phyloP scores from a whole-genome alignment of 495 filamentous ascomycete species.

The Talaromyces wortmannii region DNA sequence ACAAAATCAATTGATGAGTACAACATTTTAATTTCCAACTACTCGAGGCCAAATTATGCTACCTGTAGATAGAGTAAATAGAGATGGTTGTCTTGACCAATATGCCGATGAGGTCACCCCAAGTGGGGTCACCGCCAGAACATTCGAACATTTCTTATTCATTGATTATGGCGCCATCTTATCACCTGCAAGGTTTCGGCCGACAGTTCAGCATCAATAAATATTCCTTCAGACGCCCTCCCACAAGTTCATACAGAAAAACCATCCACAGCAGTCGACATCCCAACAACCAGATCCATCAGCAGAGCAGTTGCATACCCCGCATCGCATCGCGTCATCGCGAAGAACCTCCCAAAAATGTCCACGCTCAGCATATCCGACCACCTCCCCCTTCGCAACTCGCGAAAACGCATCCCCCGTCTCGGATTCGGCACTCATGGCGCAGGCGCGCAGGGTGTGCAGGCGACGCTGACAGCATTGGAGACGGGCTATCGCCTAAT shows the following conservation, averaged over 20 bases:
- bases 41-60: no score
- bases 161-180: no score
- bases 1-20: no score
- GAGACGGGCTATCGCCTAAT: constrained; percentile 63
- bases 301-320: background rate
- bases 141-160: no score
- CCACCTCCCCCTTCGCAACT: constrained; percentile 48
- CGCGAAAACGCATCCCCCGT: constrained; percentile 47
- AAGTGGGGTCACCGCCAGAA: background rate
- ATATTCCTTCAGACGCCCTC: no score
- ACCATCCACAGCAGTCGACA: background rate
- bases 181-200: no score
- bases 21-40: no score
- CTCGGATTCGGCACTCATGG: constrained; percentile 75
- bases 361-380: constrained; percentile 41
- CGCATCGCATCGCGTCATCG: background rate
- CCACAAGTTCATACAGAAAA: background rate
- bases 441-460: constrained; percentile 41
- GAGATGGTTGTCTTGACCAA: background rate
- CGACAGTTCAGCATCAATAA: no score
- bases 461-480: constrained; percentile 56
- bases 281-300: background rate
- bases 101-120: background rate
- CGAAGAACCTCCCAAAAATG: constrained; percentile 9
- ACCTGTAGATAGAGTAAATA: no score